Conservation (phyloP, 768 basidiomycete genomes). For the Xanthoconium stramineum region DNA sequence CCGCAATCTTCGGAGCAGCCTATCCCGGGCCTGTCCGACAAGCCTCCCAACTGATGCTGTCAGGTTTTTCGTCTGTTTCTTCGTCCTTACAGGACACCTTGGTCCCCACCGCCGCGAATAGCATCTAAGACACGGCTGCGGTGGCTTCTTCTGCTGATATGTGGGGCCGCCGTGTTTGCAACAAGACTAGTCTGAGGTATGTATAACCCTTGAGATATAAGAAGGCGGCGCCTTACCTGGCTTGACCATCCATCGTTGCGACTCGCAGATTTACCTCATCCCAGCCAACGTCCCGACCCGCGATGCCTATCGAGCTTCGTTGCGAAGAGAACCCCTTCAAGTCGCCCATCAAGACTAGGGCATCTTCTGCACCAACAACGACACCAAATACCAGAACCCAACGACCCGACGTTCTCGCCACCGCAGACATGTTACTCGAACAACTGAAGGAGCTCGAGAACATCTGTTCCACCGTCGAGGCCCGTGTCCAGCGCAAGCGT, state of each 20-base stretch:
- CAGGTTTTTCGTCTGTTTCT: no score
- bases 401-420: constrained; percentile 25
- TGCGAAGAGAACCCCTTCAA: constrained; percentile 17
- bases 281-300: neutral
- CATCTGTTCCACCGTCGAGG: constrained; percentile 20
- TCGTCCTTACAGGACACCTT: no score
- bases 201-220: constrained; percentile 10
- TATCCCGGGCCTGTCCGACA: no score
- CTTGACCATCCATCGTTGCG: neutral
- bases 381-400: neutral
- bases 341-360: constrained; percentile 15
- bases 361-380: neutral
- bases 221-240: neutral
- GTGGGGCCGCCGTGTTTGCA: constrained; percentile 2
- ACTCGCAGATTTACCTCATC: neutral
- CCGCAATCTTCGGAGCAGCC: no score
- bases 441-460: constrained; percentile 27
- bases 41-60: no score
- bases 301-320: constrained; percentile 8
- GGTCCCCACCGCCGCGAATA: no score
- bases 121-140: neutral
- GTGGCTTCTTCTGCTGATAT: no score
- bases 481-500: constrained; percentile 24
- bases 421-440: constrained; percentile 27
- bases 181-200: constrained; percentile 9